Conservation (phyloP, 2,329 filamentous ascomycete species). For the Claviceps humidiphila region DNA sequence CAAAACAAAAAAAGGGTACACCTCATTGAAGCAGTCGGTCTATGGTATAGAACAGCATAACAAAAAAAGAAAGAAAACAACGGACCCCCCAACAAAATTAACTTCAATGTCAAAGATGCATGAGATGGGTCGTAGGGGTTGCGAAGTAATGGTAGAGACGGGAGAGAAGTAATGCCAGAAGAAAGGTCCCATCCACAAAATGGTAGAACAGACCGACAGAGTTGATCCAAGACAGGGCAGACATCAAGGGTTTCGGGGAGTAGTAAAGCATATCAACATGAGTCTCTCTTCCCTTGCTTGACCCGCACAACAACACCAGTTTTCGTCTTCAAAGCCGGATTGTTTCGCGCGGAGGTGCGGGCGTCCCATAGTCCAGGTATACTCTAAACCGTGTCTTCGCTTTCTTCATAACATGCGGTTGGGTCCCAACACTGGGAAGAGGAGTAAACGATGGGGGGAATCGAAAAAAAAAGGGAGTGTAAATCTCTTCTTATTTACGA, state of each 20-base stretch:
- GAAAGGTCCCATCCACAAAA: background rate
- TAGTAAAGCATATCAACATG: background rate
- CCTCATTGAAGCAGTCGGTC: background rate
- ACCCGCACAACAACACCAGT: too few species aligned
- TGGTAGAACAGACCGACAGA: background rate
- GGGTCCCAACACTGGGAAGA: too few species aligned
- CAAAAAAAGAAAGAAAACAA: background rate
- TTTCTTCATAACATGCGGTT: too few species aligned
- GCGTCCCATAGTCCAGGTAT: too few species aligned
- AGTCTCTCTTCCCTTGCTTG: background rate
- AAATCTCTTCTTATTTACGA: constrained; percentile 18
- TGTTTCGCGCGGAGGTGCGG: too few species aligned
- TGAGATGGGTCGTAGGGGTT: too few species aligned
- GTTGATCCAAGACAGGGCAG: background rate
- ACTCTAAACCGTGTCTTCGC: too few species aligned
- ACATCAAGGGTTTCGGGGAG: background rate
- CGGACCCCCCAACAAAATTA: background rate
- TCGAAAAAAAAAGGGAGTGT: background rate
- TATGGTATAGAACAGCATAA: background rate
- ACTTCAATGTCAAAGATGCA: too few species aligned
- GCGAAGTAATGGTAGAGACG: background rate
- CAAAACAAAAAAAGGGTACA: background rate
- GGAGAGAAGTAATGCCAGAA: too few species aligned
- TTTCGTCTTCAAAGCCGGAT: too few species aligned
- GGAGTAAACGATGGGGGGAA: background rate